These are phyloP conservation scores for Stephania japonica DNA, from an alignment of 164 flowering plant genomes.

Conservation along the genomic window DNA sequence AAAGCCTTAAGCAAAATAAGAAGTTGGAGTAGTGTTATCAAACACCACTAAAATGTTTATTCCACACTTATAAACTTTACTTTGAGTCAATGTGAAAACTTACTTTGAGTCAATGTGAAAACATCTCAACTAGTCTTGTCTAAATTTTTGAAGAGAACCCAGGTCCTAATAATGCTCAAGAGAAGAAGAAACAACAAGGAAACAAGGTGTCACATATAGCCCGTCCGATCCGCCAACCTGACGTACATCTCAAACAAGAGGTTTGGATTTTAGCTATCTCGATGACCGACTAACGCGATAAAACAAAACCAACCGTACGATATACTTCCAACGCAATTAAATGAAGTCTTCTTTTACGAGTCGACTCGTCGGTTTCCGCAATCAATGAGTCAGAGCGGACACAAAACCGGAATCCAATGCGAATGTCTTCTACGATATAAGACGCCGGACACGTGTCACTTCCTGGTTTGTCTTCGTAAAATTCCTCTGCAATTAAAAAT, in stretches of 20 bases:
- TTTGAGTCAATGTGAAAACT: too few relatives aligned
- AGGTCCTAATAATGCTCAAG: too few relatives aligned
- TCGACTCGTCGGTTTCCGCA: neutral
- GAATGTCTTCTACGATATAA: neutral
- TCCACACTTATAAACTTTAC: too few relatives aligned
- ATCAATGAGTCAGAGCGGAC: neutral
- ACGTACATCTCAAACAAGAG: too few relatives aligned
- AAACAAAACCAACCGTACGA: neutral
- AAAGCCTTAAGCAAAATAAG: too few relatives aligned
- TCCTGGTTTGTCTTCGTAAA: too few relatives aligned
- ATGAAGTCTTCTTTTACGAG: neutral
- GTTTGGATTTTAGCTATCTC: neutral
- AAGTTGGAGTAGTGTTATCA: too few relatives aligned
- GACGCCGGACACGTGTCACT: neutral
- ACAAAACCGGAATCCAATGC: neutral
- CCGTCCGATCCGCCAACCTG: neutral
- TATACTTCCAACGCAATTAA: neutral
- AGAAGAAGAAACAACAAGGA: neutral
- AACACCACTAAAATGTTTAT: too few relatives aligned
- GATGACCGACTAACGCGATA: neutral
- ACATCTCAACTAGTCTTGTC: too few relatives aligned
- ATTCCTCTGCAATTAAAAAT: too few relatives aligned
- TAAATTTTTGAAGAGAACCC: too few relatives aligned
- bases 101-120: too few relatives aligned
- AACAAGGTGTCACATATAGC: neutral